Conservation (phyloP, 345 rosid genomes). For the Eucalyptus decipiens region DNA sequence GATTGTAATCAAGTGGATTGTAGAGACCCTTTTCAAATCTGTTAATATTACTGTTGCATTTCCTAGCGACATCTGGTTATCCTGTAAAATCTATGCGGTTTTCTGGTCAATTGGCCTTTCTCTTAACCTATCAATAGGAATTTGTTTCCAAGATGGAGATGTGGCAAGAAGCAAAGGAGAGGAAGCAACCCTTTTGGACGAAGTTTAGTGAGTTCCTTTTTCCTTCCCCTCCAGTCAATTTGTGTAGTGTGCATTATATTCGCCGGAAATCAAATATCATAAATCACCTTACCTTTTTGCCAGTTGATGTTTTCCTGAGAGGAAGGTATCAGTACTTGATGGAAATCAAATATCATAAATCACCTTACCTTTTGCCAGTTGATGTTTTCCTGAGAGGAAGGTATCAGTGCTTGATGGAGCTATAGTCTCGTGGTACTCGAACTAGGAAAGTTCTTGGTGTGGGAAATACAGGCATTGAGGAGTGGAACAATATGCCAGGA, state of each 20-base stretch:
- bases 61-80: background rate
- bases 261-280: background rate
- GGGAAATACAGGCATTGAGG: background rate
- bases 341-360: background rate
- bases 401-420: background rate
- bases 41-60: background rate
- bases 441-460: background rate
- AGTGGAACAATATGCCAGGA: background rate
- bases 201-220: slow-evolving; percentile 14
- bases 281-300: background rate
- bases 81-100: background rate
- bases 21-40: background rate
- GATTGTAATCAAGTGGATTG: background rate
- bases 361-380: background rate
- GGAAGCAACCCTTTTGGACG: slow-evolving; percentile 24
- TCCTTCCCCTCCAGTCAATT: background rate
- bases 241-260: background rate
- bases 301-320: background rate
- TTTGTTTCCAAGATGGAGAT: slow-evolving; percentile 26
- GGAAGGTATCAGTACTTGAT: background rate
- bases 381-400: slow-evolving; percentile 4
- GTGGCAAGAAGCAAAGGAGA: slow-evolving; percentile 12
- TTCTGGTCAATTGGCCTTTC: background rate
- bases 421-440: background rate
- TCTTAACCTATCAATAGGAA: slow-evolving; percentile 8